Conservation (phyloP, 306 rosid species). For the Amphicarpaea edgeworthii region DNA sequence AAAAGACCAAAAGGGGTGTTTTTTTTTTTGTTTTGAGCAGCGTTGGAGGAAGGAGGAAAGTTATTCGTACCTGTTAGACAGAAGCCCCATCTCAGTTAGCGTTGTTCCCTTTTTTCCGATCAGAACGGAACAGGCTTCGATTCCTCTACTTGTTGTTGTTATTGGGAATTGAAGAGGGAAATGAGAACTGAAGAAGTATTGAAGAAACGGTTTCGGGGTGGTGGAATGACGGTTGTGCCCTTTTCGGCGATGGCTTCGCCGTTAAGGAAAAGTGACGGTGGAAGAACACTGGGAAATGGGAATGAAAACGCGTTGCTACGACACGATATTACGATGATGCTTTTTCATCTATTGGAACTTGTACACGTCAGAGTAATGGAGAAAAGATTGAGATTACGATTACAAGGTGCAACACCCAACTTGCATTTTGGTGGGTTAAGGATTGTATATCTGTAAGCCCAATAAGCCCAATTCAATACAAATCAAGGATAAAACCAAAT, state of each 20-base stretch:
- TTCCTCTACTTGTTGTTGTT: neutral
- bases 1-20: constrained; percentile 8
- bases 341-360: neutral
- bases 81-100: constrained; percentile 63
- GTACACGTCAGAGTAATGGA: neutral
- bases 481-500: neutral
- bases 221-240: constrained; percentile 25
- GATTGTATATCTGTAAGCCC: neutral
- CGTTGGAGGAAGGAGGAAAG: neutral
- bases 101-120: neutral
- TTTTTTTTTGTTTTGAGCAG: neutral
- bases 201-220: neutral
- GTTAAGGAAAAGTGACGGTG: constrained; percentile 31
- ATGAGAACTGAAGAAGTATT: neutral
- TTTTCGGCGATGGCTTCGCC: constrained; percentile 18
- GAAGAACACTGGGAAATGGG: neutral
- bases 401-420: neutral
- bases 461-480: too few species aligned
- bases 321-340: too few species aligned
- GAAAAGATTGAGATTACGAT: too few species aligned
- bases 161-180: neutral
- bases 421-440: neutral
- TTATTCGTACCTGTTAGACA: constrained; percentile 71
- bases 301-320: neutral
- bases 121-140: neutral